phyloP scores from a whole-genome alignment of 345 rosid genomes.

The Euclidium syriacum region DNA sequence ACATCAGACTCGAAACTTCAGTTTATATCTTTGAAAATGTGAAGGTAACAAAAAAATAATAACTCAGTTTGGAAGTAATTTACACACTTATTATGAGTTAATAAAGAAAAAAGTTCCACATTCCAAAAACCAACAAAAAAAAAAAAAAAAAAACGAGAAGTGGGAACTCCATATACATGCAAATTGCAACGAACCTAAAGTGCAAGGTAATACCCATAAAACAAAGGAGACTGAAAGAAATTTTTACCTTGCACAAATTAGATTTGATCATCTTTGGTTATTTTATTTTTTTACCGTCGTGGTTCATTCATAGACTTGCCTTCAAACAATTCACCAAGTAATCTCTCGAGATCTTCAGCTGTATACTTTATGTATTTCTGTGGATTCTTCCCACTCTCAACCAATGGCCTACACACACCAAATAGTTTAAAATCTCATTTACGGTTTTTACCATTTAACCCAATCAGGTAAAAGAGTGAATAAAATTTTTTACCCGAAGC shows the following conservation, averaged over 20 bases:
- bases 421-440: background rate
- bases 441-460: background rate
- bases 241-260: background rate
- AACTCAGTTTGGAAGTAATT: background rate
- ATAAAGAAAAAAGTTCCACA: background rate
- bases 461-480: background rate
- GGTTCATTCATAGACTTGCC: conserved; percentile 73
- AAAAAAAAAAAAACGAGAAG: background rate
- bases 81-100: conserved; percentile 7
- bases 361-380: conserved; percentile 78
- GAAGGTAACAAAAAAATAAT: background rate
- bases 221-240: background rate
- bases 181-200: conserved; percentile 6
- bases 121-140: background rate
- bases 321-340: conserved; percentile 92
- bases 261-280: background rate
- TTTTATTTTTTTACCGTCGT: conserved; percentile 40
- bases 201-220: background rate
- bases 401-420: conserved; percentile 58
- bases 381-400: conserved; percentile 77
- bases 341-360: conserved; percentile 88
- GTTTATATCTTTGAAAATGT: no score
- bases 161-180: conserved; percentile 17
- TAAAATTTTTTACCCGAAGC: conserved; percentile 57
- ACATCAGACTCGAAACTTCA: no score